These are phyloP conservation scores for Cercophora samala DNA, from an alignment of 495 filamentous ascomycete genomes.

Conservation along the genomic window DNA sequence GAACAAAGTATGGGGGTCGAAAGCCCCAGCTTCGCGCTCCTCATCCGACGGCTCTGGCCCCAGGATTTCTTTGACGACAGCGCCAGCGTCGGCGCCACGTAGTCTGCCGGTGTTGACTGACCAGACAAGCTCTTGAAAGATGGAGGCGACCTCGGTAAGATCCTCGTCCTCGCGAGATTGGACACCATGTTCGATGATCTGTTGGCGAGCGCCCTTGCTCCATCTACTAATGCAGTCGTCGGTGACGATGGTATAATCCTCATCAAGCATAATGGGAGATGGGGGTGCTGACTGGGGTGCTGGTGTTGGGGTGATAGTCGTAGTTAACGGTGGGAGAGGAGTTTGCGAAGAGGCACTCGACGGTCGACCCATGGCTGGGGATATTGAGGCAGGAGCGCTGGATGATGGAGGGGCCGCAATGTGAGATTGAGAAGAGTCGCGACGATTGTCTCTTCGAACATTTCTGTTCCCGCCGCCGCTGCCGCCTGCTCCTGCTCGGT, in stretches of 20 bases:
- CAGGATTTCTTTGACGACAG: conserved; percentile 69
- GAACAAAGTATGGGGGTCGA: conserved; percentile 69
- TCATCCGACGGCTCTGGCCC: conserved; percentile 49
- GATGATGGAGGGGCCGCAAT: conserved; percentile 17
- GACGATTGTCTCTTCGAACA: conserved; percentile 40
- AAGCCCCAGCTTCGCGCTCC: conserved; percentile 39
- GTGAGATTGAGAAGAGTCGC: conserved; percentile 41
- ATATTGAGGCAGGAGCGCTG: conserved; percentile 29
- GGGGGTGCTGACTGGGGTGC: conserved; percentile 17
- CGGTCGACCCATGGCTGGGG: conserved; percentile 41
- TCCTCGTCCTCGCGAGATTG: conserved; percentile 64
- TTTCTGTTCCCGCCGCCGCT: conserved; percentile 40
- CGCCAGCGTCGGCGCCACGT: conserved; percentile 64
- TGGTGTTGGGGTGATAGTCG: conserved; percentile 20
- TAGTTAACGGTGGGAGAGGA: conserved; percentile 16
- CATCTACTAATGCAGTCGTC: conserved; percentile 46
- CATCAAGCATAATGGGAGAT: conserved; percentile 36
- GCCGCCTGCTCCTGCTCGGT: conserved; percentile 23
- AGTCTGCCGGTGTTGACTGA: conserved; percentile 68
- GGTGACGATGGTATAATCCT: conserved; percentile 49
- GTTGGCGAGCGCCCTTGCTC: conserved; percentile 48
- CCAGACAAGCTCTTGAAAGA: conserved; percentile 83
- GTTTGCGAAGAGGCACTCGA: conserved; percentile 42
- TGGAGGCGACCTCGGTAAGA: conserved; percentile 56
- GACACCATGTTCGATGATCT: conserved; percentile 48